Evolutionary conservation across 1,284 basidiomycete genomes (phyloP), one percentile per base, ranked within the genome.

Genomic region (Cryptococcus sp.): DNA sequence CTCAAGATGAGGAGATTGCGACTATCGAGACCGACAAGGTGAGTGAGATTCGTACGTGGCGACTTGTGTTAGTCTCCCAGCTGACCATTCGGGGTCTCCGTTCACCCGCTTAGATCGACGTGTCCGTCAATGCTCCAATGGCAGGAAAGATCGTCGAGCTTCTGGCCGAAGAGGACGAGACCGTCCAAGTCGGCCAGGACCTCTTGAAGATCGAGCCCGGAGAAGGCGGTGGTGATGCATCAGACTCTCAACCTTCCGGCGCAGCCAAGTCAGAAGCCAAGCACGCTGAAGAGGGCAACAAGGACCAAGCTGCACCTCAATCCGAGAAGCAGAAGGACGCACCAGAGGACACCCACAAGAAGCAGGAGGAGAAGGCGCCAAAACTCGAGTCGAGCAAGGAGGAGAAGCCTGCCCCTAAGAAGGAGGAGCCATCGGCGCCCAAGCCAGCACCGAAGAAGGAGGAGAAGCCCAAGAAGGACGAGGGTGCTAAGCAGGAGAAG

Each of bases 11-110:
- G 81, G 95, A 99, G 82, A 84, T 99, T 57, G 95, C 93, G 25
- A 95, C 92, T 49, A 98, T 99, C 69, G 95, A 99, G 83, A 99
- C 95, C 15, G 95, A 99, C 85, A 98, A 98, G 89, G 93, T 92
- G 64, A 39, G 79, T 58, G 48, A 20, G 19, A 40, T 19, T 47
- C n/a, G 40, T 11, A 3, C 20, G 38, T 50, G 42, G 1, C 23
- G 35, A 25, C 47, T 20, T 56, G 47, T 42, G 44, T n/a, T 25
- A 51, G 48, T 53, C 52, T 52, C n/a, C n/a, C 45, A 19, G 23
- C 64, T 64, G 25, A 56, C 41, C 60, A 4, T 42, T 38, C 49
- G 17, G 25, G 25, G 13, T 47, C 45, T 23, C 45, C 19, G 45
- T 47, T 15, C 27, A 15, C 5, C 31, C 20, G 25, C 6, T 17